Conservation (phyloP, 768 basidiomycete species). For the Boletus rubropictus region DNA sequence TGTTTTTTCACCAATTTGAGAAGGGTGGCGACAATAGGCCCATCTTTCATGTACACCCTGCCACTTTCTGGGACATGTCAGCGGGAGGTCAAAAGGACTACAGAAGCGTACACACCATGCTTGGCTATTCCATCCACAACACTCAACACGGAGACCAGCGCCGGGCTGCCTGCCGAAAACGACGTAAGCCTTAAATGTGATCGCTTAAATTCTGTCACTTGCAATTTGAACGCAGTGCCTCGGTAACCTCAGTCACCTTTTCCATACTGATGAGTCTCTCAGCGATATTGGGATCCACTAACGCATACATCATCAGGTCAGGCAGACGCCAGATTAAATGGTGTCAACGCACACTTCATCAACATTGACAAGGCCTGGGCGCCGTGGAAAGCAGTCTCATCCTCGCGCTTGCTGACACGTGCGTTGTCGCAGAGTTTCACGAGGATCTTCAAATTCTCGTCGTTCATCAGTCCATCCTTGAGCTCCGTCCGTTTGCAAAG, state of each 20-base stretch:
- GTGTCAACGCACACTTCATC: constrained; percentile 15
- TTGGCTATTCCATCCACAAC: constrained; percentile 16
- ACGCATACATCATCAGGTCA: neutral
- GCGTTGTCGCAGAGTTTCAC: constrained; percentile 16
- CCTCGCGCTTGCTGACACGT: constrained; percentile 6
- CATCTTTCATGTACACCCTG: constrained; percentile 6
- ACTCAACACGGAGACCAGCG: constrained; percentile 19
- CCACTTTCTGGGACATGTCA: constrained; percentile 1
- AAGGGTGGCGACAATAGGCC: constrained; percentile 9
- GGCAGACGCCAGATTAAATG: neutral
- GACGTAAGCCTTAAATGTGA: neutral
- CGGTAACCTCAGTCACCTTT: constrained; percentile 15
- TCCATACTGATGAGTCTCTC: constrained; percentile 13
- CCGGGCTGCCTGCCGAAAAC: constrained; percentile 13
- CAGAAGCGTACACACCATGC: constrained; percentile 5
- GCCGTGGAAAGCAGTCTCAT: constrained; percentile 21
- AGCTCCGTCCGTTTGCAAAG: constrained; percentile 21
- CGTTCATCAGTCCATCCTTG: constrained; percentile 7
- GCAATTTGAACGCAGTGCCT: constrained; percentile 15
- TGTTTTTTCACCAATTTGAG: constrained; percentile 20
- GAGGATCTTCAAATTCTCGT: constrained; percentile 17
- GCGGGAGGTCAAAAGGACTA: neutral
- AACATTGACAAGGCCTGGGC: constrained; percentile 25
- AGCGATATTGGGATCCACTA: constrained; percentile 14
- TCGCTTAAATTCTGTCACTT: neutral